Base-by-base conservation (phyloP, 176 grass and related monocot species). In the Musa beccarii region DNA sequence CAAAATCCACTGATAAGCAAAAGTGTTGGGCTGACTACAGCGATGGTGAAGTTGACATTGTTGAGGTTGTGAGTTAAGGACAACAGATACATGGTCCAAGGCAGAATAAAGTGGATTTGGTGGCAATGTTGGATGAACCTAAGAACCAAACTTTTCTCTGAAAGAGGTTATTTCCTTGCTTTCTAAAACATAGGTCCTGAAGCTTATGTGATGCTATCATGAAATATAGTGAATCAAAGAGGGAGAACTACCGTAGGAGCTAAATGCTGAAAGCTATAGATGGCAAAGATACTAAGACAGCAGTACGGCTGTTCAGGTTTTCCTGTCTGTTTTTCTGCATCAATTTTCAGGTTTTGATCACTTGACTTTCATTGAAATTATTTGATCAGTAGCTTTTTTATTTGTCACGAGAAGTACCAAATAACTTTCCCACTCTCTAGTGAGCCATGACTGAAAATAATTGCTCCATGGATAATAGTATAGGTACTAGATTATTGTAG, bases 21-120 rank as follows among this genome's bases (percentile, higher is more conserved):
- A 88, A 92, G 83, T 87, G 81, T 59, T 96, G 86, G 89, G 87
- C 89, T 65, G 92, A 92, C 72, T 89, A 85, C 70, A 89, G 92
- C 23, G 89, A 96, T 52, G 74, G 85, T 75, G 89, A 96, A 83
- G 79, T 75, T 49, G 85, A 96, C 66, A 71, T 75, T 34, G 79
- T 87, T 84, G 89, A 89, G 82, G 80, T 89, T 54, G 80, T 81
- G 54, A 83, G 82, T 79, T 89, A 65, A 96, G 50, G 7, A 28
- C 59, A 79, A 56, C 55, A 53, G 54, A 54, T 49, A 68, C 51
- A 24, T 54, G 68, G 11, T 79, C 64, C n/a, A 54, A 26, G 34
- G 66, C 63, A 26, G 72, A 69, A 57, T 15, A 63, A 25, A 84
- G 59, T 59, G 11, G 51, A 51, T 25, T 66, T 70, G 49, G 51